Conservation (phyloP, 2,329 filamentous ascomycete genomes). For the Paraphoma sp. region DNA sequence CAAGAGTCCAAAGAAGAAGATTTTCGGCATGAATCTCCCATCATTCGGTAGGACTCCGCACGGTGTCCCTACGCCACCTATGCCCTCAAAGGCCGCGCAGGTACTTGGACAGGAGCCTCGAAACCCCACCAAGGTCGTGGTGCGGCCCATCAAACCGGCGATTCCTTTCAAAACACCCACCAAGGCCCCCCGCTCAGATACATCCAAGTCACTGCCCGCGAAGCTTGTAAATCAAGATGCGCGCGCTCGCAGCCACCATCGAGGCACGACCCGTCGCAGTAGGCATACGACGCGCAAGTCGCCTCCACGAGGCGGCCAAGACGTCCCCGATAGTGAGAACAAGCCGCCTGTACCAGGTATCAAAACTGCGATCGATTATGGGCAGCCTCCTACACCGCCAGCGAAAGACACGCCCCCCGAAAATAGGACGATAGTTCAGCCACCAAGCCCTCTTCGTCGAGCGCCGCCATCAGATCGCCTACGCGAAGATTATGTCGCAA, state of each 20-base stretch:
- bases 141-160: constrained; percentile 23
- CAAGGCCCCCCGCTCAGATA: constrained; percentile 30
- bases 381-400: constrained; percentile 50
- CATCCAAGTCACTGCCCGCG: constrained; percentile 31
- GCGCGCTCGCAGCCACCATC: constrained; percentile 11
- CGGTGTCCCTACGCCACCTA: constrained; percentile 11
- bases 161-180: constrained; percentile 13
- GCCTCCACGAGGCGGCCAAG: constrained; percentile 10
- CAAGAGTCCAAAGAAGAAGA: constrained; percentile 51
- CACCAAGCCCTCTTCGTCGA: constrained; percentile 26
- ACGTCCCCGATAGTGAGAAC: constrained; percentile 8
- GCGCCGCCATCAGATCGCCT: constrained; percentile 17
- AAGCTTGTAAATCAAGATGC: constrained; percentile 22
- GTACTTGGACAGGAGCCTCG: constrained; percentile 40
- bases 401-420: constrained; percentile 53
- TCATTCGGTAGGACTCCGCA: constrained; percentile 27
- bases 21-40: constrained; percentile 45
- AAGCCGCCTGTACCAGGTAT: not conserved
- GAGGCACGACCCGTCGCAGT: constrained; percentile 2
- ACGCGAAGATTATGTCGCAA: constrained; percentile 18
- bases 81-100: constrained; percentile 39
- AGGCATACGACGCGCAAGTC: constrained; percentile 11
- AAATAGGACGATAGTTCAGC: constrained; percentile 3
- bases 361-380: constrained; percentile 14
- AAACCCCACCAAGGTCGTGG: constrained; percentile 15